phyloP scores from a whole-genome alignment of 2,329 filamentous ascomycete species.

The Apiospora arundinis region DNA sequence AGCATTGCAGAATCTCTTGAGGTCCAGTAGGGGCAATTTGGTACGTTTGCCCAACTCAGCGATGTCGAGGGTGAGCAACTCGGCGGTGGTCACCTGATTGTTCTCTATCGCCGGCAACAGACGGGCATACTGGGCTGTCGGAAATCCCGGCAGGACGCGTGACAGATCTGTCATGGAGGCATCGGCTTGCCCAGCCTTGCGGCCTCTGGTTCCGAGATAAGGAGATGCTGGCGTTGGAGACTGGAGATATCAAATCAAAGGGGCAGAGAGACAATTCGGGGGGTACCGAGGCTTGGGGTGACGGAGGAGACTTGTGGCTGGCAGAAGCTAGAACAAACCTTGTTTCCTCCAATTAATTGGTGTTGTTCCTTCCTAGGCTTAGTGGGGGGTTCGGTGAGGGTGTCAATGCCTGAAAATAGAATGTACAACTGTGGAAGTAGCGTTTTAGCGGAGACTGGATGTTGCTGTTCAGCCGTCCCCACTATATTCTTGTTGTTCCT shows the following conservation, averaged over 20 bases:
- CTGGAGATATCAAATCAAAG: not conserved
- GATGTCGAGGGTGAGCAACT: conserved; percentile 84
- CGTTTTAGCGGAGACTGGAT: not conserved
- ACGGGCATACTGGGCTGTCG: conserved; percentile 71
- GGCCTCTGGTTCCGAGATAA: conserved; percentile 27
- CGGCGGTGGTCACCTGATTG: conserved; percentile 77
- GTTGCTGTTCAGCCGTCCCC: not conserved
- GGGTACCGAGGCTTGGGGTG: not conserved
- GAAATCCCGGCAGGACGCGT: conserved; percentile 81
- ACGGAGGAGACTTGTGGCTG: conserved; percentile 11
- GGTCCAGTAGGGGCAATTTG: conserved; percentile 78
- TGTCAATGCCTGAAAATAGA: conserved; percentile 9
- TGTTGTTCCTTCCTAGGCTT: not conserved
- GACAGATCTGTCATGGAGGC: conserved; percentile 82
- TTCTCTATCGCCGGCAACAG: conserved; percentile 82
- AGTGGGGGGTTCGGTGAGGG: not conserved
- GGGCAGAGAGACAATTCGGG: not conserved
- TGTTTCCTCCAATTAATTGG: conserved; percentile 12
- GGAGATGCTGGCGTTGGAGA: conserved; percentile 4
- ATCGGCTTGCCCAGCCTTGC: conserved; percentile 25
- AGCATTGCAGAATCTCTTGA: conserved; percentile 74
- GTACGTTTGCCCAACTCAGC: conserved; percentile 86
- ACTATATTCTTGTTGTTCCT: not conserved
- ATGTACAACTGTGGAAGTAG: not conserved
- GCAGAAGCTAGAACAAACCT: conserved; percentile 8